phyloP scores from a whole-genome alignment of 495 filamentous ascomycete genomes.

The Paragyromitra xinjiangensis region DNA sequence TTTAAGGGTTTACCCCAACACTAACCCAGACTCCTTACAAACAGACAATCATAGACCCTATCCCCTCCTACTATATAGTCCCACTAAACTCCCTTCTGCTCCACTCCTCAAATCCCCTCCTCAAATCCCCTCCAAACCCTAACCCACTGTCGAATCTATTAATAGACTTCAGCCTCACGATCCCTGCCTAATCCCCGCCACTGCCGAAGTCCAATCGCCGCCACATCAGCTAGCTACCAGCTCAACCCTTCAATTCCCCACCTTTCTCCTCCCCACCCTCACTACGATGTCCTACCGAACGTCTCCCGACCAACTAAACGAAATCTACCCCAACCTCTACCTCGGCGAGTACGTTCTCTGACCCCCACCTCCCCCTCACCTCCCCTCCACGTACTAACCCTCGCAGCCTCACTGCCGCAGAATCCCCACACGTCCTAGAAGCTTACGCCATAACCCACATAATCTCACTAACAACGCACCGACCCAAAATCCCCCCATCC shows the following conservation, averaged over 20 bases:
- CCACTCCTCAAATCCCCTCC: too few relatives aligned
- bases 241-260: neutral
- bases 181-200: too few relatives aligned
- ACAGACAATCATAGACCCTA: too few relatives aligned
- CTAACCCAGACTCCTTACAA: too few relatives aligned
- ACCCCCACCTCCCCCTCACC: neutral
- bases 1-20: too few relatives aligned
- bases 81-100: too few relatives aligned
- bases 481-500: constrained; percentile 27
- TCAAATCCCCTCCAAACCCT: too few relatives aligned
- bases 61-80: too few relatives aligned
- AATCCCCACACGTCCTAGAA: constrained; percentile 43
- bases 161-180: too few relatives aligned
- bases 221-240: too few relatives aligned
- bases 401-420: constrained; percentile 39
- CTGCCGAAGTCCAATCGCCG: too few relatives aligned
- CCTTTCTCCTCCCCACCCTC: neutral
- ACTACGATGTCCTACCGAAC: neutral
- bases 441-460: constrained; percentile 40
- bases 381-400: neutral
- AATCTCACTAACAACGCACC: constrained; percentile 47
- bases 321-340: constrained; percentile 51
- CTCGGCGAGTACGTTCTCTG: constrained; percentile 35
- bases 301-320: constrained; percentile 30
- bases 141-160: too few relatives aligned